phyloP scores from a whole-genome alignment of 495 filamentous ascomycete species.

The Penicillium cinerascens region DNA sequence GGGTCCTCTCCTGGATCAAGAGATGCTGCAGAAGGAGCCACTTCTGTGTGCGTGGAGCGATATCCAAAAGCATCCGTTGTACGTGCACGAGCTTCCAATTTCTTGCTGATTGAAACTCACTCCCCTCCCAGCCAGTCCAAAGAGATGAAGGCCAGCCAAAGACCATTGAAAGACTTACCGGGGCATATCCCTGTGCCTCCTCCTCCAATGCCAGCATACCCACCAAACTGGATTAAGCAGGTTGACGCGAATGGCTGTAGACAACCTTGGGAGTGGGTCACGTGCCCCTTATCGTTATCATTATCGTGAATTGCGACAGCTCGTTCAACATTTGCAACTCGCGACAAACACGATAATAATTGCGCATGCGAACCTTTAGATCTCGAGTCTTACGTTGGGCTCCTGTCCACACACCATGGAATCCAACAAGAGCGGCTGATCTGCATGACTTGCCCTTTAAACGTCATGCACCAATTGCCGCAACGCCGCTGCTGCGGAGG shows the following conservation, averaged over 20 bases:
- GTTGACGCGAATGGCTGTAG: too few species aligned
- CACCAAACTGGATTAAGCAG: too few species aligned
- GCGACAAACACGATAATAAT: slow-evolving; percentile 1
- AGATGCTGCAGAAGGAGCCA: too few species aligned
- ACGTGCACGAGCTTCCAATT: too few species aligned
- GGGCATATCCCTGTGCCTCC: too few species aligned
- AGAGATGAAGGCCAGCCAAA: too few species aligned
- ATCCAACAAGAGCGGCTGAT: slow-evolving; percentile 2
- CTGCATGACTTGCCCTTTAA: slow-evolving; percentile 7
- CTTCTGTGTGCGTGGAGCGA: too few species aligned
- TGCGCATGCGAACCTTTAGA: slow-evolving; percentile 35
- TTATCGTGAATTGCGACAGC: neutral
- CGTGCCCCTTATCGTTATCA: neutral
- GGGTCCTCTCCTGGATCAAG: slow-evolving; percentile 14
- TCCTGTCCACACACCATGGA: slow-evolving; percentile 23
- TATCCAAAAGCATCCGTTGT: too few species aligned
- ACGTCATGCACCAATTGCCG: slow-evolving; percentile 9
- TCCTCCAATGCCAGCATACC: too few species aligned
- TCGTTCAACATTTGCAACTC: neutral
- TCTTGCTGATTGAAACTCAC: too few species aligned
- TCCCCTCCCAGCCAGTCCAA: too few species aligned
- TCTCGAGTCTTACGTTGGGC: slow-evolving; percentile 26
- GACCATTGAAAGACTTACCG: too few species aligned
- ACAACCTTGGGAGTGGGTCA: neutral
- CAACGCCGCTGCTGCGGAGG: slow-evolving; percentile 1